phyloP scores from a whole-genome alignment of 2,329 filamentous ascomycete genomes.

The Didymella arachidicola region DNA sequence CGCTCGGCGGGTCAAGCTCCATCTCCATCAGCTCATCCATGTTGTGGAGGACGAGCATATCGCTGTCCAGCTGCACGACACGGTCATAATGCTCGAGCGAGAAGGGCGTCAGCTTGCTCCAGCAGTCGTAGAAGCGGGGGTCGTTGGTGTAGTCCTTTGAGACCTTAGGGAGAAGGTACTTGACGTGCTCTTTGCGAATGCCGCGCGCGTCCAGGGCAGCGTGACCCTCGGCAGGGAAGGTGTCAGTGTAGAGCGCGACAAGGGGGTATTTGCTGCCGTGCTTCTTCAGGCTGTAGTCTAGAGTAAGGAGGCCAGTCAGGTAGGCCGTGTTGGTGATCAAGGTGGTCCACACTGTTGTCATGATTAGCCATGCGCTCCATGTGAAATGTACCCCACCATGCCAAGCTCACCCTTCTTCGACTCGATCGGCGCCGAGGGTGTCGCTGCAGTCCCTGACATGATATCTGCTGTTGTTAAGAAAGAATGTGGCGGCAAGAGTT shows the following conservation, averaged over 20 bases:
- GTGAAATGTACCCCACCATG: slow-evolving; percentile 10
- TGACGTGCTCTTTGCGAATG: slow-evolving; percentile 74
- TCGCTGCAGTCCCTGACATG: slow-evolving; percentile 23
- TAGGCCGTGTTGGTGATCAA: slow-evolving; percentile 87
- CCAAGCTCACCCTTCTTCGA: slow-evolving; percentile 48
- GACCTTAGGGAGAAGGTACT: slow-evolving; percentile 73
- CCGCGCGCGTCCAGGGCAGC: slow-evolving; percentile 72
- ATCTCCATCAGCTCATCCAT: slow-evolving; percentile 96
- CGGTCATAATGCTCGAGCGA: slow-evolving; percentile 77
- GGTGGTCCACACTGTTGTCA: slow-evolving; percentile 77
- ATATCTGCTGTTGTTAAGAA: neutral
- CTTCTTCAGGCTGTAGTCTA: slow-evolving; percentile 77
- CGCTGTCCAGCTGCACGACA: slow-evolving; percentile 84
- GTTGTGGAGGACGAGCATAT: slow-evolving; percentile 83
- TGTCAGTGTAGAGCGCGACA: slow-evolving; percentile 81
- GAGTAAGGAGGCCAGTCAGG: slow-evolving; percentile 80
- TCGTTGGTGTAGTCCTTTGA: slow-evolving; percentile 76
- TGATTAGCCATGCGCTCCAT: slow-evolving; percentile 20
- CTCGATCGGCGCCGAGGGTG: slow-evolving; percentile 36
- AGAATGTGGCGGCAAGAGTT: neutral
- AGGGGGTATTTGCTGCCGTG: slow-evolving; percentile 75
- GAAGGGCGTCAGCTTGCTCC: slow-evolving; percentile 85
- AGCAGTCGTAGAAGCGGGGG: slow-evolving; percentile 87
- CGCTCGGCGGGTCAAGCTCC: slow-evolving; percentile 67
- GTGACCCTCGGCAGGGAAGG: slow-evolving; percentile 73